These are phyloP conservation scores for Sporothrix luriei DNA, from an alignment of 2,329 filamentous ascomycete species.

Conservation along the genomic window DNA sequence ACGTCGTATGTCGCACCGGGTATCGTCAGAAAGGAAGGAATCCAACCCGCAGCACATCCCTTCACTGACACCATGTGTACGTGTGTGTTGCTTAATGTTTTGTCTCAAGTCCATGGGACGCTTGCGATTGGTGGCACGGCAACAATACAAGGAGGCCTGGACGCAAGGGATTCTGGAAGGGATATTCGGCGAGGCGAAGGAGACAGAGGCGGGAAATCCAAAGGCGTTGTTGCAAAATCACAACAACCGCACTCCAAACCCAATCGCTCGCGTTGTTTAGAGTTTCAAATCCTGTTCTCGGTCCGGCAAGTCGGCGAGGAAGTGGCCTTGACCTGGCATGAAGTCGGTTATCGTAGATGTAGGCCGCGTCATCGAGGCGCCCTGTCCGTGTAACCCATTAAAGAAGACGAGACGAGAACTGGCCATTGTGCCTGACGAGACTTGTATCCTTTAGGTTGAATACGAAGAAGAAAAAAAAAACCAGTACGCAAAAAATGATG, in stretches of 20 bases:
- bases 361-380: slow-evolving; percentile 25
- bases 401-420: background rate
- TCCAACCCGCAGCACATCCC: background rate
- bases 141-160: background rate
- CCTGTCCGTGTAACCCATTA: background rate
- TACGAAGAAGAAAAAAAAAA: background rate
- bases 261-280: background rate
- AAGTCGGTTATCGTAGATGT: slow-evolving; percentile 12
- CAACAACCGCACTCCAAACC: background rate
- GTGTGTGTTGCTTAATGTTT: background rate
- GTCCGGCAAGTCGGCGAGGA: slow-evolving; percentile 1
- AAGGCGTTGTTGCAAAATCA: background rate
- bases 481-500: no score
- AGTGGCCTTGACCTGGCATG: background rate
- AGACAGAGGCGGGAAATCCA: background rate
- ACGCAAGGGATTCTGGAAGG: slow-evolving; percentile 17
- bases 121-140: slow-evolving; percentile 11
- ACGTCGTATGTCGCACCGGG: no score
- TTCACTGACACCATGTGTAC: background rate
- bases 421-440: background rate
- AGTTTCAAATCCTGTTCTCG: background rate
- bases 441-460: background rate
- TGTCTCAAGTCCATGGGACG: slow-evolving; percentile 18
- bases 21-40: background rate
- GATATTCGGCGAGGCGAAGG: background rate